These are phyloP conservation scores for Kazachstania bromeliacearum DNA, from an alignment of 805 yeast species.

Conservation along the genomic window DNA sequence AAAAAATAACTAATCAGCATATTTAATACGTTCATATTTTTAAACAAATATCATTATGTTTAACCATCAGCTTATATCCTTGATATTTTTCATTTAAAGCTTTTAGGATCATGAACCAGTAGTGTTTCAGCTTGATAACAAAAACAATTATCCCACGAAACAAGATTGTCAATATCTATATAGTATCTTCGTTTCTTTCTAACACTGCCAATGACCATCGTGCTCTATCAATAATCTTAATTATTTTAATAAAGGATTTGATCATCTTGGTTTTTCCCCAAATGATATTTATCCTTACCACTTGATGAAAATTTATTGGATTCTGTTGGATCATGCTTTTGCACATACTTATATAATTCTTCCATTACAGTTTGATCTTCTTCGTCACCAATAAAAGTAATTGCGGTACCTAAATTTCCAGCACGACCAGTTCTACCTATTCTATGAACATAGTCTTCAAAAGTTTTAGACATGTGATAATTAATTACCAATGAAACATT, in stretches of 20 bases:
- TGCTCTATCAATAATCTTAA: too few species aligned
- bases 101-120: too few species aligned
- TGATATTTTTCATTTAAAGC: too few species aligned
- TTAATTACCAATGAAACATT: conserved; percentile 78
- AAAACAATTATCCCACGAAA: too few species aligned
- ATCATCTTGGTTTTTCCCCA: conserved; percentile 7
- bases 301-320: conserved; percentile 10
- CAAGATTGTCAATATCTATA: too few species aligned
- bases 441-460: conserved; percentile 85
- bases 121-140: too few species aligned
- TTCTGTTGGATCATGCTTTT: conserved; percentile 25
- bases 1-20: too few species aligned
- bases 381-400: conserved; percentile 56
- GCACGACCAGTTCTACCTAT: conserved; percentile 97
- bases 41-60: too few species aligned
- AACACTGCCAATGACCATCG: too few species aligned
- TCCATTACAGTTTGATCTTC: conserved; percentile 43
- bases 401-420: conserved; percentile 67
- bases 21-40: too few species aligned
- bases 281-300: conserved; percentile 9
- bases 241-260: not conserved
- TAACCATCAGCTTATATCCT: too few species aligned
- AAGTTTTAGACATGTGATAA: conserved; percentile 67
- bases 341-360: conserved; percentile 32
- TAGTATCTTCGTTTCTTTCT: too few species aligned